phyloP scores from a whole-genome alignment of 2,329 filamentous ascomycete genomes.

The Thelonectria discophora region DNA sequence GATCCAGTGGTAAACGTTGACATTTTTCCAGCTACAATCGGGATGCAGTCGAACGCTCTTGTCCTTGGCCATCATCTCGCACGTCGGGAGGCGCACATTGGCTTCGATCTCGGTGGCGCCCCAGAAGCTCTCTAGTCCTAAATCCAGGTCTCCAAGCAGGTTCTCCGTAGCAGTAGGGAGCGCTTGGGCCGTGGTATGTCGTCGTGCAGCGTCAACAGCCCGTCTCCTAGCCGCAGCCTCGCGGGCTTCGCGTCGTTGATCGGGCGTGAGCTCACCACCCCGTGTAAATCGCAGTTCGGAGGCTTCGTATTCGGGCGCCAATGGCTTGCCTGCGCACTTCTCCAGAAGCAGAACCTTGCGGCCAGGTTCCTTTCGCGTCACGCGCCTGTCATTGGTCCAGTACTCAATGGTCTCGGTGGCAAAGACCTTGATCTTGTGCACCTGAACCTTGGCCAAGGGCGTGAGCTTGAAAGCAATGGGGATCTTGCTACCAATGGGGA shows the following conservation, averaged over 20 bases:
- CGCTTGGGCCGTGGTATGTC: constrained; percentile 49
- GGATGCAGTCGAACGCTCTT: constrained; percentile 75
- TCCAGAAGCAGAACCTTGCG: constrained; percentile 88
- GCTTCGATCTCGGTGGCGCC: constrained; percentile 95
- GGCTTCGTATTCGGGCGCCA: constrained; percentile 75
- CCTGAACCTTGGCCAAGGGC: constrained; percentile 90
- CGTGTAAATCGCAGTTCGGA: constrained; percentile 80
- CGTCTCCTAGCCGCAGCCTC: constrained; percentile 58
- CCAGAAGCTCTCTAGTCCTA: constrained; percentile 75
- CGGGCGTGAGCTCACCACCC: constrained; percentile 76
- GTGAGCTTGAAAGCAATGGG: constrained; percentile 95
- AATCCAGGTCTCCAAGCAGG: constrained; percentile 80
- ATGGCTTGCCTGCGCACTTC: constrained; percentile 81
- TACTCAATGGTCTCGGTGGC: constrained; percentile 92
- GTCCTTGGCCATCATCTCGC: constrained; percentile 83
- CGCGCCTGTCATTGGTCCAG: constrained; percentile 84
- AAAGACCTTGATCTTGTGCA: constrained; percentile 90
- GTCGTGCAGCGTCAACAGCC: constrained; percentile 61
- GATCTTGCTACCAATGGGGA: constrained; percentile 85
- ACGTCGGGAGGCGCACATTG: constrained; percentile 90
- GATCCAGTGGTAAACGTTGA: constrained; percentile 96
- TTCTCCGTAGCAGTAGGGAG: constrained; percentile 70
- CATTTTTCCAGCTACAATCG: constrained; percentile 92
- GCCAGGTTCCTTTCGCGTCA: constrained; percentile 84
- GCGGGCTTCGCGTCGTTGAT: constrained; percentile 59